These are phyloP conservation scores for Lactarius deliciosus DNA, from an alignment of 768 basidiomycete species.

Conservation along the genomic window DNA sequence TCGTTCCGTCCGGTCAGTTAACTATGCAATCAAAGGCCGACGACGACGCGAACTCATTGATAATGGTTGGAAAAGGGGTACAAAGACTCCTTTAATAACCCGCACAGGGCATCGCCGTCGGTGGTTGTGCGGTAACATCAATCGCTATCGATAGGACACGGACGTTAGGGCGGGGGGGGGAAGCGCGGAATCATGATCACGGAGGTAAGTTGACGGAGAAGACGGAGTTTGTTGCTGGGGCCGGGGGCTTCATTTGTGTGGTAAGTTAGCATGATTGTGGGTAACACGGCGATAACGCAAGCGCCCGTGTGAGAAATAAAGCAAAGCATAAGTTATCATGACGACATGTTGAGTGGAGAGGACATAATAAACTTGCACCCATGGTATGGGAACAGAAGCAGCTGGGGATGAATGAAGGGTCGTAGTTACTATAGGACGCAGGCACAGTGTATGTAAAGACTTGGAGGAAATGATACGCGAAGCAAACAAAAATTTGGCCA, in stretches of 20 bases:
- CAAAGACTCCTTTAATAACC: neutral
- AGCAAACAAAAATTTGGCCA: neutral
- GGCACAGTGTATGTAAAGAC: slow-evolving; percentile 1
- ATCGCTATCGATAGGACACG: neutral
- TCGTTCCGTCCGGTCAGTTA: neutral
- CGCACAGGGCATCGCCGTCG: neutral
- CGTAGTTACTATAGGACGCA: neutral
- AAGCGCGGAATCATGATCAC: neutral
- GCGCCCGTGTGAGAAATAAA: neutral
- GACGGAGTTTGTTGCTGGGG: neutral
- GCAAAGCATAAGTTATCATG: slow-evolving; percentile 1
- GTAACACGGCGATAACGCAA: neutral
- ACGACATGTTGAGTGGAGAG: neutral
- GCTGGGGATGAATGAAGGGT: neutral
- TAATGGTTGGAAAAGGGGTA: neutral
- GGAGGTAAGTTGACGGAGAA: slow-evolving; percentile 5
- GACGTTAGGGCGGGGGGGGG: neutral
- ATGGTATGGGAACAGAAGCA: neutral
- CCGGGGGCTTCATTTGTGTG: neutral
- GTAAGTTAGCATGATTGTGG: neutral
- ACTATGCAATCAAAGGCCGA: neutral
- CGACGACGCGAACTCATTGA: neutral
- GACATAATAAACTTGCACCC: neutral
- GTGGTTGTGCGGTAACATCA: slow-evolving; percentile 2
- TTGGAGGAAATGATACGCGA: neutral